Evolutionary conservation across 768 basidiomycete genomes (phyloP), one percentile per base, ranked within the genome.

Genomic region (Lentinula sp.): DNA sequence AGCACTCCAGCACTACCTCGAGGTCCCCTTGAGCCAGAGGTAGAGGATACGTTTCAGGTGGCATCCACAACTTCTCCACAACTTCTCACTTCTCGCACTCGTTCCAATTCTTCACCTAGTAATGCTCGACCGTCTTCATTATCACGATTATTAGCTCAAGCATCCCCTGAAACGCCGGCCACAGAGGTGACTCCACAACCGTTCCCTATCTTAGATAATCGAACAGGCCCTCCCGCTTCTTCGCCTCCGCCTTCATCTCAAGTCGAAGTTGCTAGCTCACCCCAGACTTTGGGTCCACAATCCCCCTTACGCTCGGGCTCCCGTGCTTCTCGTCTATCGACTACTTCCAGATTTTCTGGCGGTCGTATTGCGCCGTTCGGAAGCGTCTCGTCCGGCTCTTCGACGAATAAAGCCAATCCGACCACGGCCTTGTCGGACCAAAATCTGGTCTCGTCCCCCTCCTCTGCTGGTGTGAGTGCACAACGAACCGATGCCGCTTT

Each of bases 101-200:
- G 90, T 46, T 76, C 87, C 18, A 86, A 83, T 64, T 87, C 88
- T 13, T 85, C 87, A 7, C 86, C 87, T 5, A 76, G 80, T 11
- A 48, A 48, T 45, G 86, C 84, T 4, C 87, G 89, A 10, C 89
- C 87, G 1, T 92, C 91, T 5, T 91, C 90, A 2, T 76, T 93
- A 62, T 92, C 91, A 13, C 83, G 89, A 31, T 75, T 93, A 3
- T 76, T 93, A 23, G 91, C 91, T 0, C 91, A 93, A 66, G 91
- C 91, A 4, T 73, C 78, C 18, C 69, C 77, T 23, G 82, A 86
- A 66, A 66, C 65, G 23, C 62, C 69, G 11, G 60, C 70, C 1
- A 72, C 71, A 18, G 60, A 66, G 9, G 65, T 60, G 50, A 55
- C 48, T 64, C 55, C 23, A 9, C 55, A 23, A 16, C 40, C 55